phyloP scores from a whole-genome alignment of 1,139 yeast genomes.

The Candida mesenterica region DNA sequence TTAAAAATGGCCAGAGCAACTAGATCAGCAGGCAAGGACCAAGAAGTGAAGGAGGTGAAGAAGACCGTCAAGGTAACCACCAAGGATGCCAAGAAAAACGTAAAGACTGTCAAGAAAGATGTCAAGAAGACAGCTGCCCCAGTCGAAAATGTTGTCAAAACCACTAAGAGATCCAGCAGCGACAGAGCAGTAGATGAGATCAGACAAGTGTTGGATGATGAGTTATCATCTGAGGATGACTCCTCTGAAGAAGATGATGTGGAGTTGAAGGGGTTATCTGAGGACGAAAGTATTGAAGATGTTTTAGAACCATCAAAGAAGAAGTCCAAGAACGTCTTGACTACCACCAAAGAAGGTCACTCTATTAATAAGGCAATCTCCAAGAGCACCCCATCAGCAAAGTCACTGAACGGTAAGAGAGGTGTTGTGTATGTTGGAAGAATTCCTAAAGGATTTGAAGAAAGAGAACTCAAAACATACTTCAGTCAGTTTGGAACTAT shows the following conservation, averaged over 20 bases:
- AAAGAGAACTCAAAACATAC: constrained; percentile 74
- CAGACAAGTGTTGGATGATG: constrained; percentile 32
- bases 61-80: no score
- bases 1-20: constrained; percentile 11
- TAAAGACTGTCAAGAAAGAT: no score
- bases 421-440: constrained; percentile 90
- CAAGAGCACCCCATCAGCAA: constrained; percentile 22
- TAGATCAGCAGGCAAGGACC: not conserved
- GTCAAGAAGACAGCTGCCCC: not conserved
- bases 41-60: not conserved
- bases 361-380: constrained; percentile 19
- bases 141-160: constrained; percentile 1
- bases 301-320: constrained; percentile 10
- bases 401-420: constrained; percentile 26
- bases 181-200: constrained; percentile 19
- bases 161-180: constrained; percentile 13
- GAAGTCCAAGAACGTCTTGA: constrained; percentile 13
- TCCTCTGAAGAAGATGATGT: constrained; percentile 21
- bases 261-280: constrained; percentile 24
- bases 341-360: constrained; percentile 18
- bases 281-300: constrained; percentile 20
- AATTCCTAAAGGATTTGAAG: constrained; percentile 90
- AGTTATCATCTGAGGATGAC: constrained; percentile 12
- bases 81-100: no score
- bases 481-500: constrained; percentile 89